These are phyloP conservation scores for Citrus australasica DNA, from an alignment of 345 rosid species.

Conservation along the genomic window DNA sequence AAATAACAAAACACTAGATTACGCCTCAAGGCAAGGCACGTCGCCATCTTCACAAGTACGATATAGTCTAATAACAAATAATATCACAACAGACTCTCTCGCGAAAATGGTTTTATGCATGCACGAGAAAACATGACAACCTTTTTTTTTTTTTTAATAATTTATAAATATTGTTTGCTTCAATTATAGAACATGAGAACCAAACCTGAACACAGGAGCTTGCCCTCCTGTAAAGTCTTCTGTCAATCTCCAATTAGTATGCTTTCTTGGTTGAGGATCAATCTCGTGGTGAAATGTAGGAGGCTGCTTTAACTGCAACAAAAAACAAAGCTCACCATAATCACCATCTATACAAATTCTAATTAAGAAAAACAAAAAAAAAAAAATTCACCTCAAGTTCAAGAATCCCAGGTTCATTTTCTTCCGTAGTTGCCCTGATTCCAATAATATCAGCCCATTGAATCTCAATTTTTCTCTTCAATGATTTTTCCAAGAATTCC, in stretches of 20 bases:
- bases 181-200: neutral
- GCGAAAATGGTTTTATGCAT: neutral
- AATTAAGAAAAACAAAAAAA: no score
- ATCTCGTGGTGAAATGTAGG: constrained; percentile 38
- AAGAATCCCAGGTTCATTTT: constrained; percentile 20
- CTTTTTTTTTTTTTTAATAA: no score
- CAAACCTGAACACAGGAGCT: constrained; percentile 43
- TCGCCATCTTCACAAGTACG: no score
- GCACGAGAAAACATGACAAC: no score
- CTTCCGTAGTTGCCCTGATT: neutral
- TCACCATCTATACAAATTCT: neutral
- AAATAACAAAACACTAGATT: neutral
- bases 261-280: constrained; percentile 41
- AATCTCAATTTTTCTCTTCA: constrained; percentile 46
- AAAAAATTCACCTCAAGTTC: constrained; percentile 28
- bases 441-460: constrained; percentile 32
- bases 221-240: constrained; percentile 43
- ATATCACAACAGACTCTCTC: neutral
- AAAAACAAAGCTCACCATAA: neutral
- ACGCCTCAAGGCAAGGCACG: neutral
- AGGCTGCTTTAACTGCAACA: constrained; percentile 29
- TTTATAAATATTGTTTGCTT: neutral
- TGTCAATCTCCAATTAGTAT: constrained; percentile 37
- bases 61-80: neutral
- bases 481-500: constrained; percentile 39